phyloP scores from a whole-genome alignment of 202 grass and related monocot species.

The Brachypodium distachyon region DNA sequence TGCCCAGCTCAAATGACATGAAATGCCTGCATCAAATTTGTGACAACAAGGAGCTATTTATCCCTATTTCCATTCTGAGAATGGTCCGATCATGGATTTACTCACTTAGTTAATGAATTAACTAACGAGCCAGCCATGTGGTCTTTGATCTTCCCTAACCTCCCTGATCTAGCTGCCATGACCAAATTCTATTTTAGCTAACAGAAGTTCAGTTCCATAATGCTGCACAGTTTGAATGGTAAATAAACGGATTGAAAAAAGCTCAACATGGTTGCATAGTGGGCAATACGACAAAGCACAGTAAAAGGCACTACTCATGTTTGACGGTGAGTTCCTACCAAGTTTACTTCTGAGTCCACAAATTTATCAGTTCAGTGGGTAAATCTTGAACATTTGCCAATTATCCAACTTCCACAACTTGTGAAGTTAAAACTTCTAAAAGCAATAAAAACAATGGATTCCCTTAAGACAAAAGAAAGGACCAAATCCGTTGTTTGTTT shows the following conservation, averaged over 20 bases:
- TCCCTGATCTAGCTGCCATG: not conserved
- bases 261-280: too few species aligned
- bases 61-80: not conserved
- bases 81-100: not conserved
- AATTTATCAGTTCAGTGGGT: not conserved
- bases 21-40: not conserved
- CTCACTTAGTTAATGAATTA: not conserved
- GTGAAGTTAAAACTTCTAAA: too few species aligned
- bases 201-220: not conserved
- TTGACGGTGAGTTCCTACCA: not conserved
- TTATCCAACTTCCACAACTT: too few species aligned
- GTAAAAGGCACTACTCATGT: not conserved
- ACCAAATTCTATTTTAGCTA: not conserved
- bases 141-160: not conserved
- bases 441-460: not conserved
- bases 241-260: not conserved
- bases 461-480: too few species aligned
- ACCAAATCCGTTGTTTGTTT: too few species aligned
- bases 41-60: not conserved
- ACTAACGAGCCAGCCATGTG: not conserved
- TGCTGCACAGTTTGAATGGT: not conserved
- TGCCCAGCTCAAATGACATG: conserved; percentile 6
- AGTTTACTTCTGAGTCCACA: not conserved
- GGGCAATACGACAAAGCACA: too few species aligned
- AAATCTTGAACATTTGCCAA: too few species aligned